Evolutionary conservation across 2,329 filamentous ascomycete genomes (phyloP).

Genomic region (Esteya vermicola): DNA sequence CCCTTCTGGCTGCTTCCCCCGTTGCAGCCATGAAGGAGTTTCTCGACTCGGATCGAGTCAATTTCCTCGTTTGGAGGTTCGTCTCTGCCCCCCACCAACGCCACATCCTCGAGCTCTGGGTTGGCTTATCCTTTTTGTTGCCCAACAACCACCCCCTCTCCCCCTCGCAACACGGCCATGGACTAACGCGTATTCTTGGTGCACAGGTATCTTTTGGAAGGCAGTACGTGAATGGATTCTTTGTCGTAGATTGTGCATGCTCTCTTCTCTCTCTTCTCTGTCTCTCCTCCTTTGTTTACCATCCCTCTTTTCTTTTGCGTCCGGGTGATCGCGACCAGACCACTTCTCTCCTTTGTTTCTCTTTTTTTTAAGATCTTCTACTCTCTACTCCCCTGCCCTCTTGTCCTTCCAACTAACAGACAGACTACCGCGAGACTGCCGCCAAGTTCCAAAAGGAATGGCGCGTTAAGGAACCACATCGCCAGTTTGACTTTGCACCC

Average conservation of each 20-base stretch:
- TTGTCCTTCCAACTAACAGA: conserved; percentile 5
- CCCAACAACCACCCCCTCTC: no score
- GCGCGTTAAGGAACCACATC: conserved; percentile 47
- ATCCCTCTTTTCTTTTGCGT: neutral
- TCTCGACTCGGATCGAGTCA: conserved; percentile 53
- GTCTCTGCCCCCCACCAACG: conserved; percentile 20
- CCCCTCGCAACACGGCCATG: neutral
- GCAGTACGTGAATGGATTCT: conserved; percentile 36
- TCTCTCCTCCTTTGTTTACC: neutral
- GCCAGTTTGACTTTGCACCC: conserved; percentile 47
- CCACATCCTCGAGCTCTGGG: conserved; percentile 1
- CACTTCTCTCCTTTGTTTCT: neutral
- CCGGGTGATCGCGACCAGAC: no score
- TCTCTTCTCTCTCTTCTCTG: conserved; percentile 6
- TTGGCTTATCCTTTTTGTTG: no score
- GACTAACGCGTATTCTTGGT: conserved; percentile 6
- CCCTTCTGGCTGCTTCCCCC: conserved; percentile 6
- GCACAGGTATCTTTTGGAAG: conserved; percentile 46
- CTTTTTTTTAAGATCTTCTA: neutral
- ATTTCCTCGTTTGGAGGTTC: conserved; percentile 59
- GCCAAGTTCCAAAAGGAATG: conserved; percentile 56
- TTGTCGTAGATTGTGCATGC: conserved; percentile 5
- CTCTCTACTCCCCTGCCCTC: neutral
- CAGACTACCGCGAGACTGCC: conserved; percentile 55
- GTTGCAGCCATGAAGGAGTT: conserved; percentile 41